These are phyloP conservation scores for Andrographis paniculata DNA, from an alignment of 305 asterid genomes.

Conservation along the genomic window DNA sequence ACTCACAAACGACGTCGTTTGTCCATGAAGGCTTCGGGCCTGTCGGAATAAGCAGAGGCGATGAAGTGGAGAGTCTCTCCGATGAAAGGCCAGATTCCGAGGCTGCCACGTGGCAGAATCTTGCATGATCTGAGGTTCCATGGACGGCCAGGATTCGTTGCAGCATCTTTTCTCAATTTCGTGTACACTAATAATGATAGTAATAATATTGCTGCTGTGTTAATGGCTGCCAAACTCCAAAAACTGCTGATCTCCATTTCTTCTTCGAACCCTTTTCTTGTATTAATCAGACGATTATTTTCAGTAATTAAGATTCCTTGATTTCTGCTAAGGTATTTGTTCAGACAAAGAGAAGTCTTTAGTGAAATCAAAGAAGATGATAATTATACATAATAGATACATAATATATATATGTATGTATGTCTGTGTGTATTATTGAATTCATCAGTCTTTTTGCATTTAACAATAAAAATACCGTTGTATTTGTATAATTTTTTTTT, in stretches of 20 bases:
- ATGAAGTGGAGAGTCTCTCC: conserved; percentile 88
- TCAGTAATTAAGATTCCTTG: background rate
- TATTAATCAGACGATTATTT: background rate
- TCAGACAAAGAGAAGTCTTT: too few species aligned
- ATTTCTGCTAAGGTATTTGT: background rate
- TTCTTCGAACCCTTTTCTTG: background rate
- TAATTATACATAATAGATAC: too few species aligned
- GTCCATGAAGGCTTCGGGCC: conserved; percentile 60
- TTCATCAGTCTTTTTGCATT: too few species aligned
- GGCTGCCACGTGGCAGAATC: conserved; percentile 41
- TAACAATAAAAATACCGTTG: too few species aligned
- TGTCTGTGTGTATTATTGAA: too few species aligned
- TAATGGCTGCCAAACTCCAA: background rate
- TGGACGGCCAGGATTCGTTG: too few species aligned
- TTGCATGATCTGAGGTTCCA: too few species aligned
- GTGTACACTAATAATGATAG: background rate
- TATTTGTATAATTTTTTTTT: too few species aligned
- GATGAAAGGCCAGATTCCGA: conserved; percentile 72
- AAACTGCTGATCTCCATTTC: background rate
- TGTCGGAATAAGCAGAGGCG: conserved; percentile 65
- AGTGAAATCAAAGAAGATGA: too few species aligned
- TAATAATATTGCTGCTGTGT: background rate
- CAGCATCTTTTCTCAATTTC: background rate
- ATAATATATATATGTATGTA: too few species aligned
- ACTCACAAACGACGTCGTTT: conserved; percentile 71